Conservation (phyloP, 371 early-diverging fungal species). For the Lichtheimia ornata region DNA sequence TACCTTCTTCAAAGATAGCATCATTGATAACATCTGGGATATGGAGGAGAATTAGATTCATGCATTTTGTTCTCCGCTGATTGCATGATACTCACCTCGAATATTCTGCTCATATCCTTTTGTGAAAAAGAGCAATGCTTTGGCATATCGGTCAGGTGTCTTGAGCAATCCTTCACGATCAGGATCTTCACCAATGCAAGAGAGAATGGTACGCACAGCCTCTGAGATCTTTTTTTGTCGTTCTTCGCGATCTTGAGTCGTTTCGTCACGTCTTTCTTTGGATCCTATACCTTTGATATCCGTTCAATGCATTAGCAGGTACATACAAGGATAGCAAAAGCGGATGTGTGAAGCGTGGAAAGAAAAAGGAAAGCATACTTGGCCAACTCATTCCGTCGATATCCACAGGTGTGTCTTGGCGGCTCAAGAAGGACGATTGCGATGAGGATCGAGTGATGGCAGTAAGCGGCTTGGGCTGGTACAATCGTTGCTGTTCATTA, state of each 20-base stretch:
- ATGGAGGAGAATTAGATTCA: neutral
- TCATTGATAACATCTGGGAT: conserved; percentile 79
- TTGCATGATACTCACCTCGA: conserved; percentile 47
- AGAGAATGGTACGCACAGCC: conserved; percentile 87
- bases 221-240: conserved; percentile 78
- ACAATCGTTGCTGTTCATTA: neutral
- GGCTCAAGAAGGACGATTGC: conserved; percentile 17
- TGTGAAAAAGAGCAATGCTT: conserved; percentile 96
- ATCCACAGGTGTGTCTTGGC: conserved; percentile 40
- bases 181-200: conserved; percentile 95
- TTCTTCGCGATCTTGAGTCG: conserved; percentile 64
- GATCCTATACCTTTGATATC: conserved; percentile 62
- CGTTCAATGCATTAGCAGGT: neutral
- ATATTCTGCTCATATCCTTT: conserved; percentile 93
- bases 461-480: conserved; percentile 4
- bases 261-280: conserved; percentile 75
- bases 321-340: neutral
- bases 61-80: neutral
- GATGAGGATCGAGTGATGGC: conserved; percentile 4
- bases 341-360: neutral
- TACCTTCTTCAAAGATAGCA: conserved; percentile 96
- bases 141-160: conserved; percentile 97
- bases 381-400: conserved; percentile 55
- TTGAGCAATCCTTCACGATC: conserved; percentile 92
- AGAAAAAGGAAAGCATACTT: conserved; percentile 27